Percentiles rank a stretch among this genome's conserved stretches.
Conservation (phyloP, 1,139 yeast species). For the Blastobotrys elegans region DNA sequence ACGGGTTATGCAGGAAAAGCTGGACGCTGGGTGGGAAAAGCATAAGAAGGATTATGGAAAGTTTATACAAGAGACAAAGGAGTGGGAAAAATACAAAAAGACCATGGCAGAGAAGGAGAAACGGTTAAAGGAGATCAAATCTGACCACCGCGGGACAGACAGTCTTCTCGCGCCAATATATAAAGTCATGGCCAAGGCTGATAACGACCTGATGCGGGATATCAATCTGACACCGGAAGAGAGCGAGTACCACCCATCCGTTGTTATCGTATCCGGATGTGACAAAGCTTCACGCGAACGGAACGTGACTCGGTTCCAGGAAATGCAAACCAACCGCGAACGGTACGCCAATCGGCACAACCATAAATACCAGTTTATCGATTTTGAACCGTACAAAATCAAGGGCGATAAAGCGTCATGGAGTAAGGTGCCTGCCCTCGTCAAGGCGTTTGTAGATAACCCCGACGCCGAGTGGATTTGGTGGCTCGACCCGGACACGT, state of each 20-base stretch:
- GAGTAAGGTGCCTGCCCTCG: constrained; percentile 32
- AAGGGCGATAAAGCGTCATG: constrained; percentile 25
- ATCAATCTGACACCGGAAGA: neutral
- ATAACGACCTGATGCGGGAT: neutral
- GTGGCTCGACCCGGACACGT: constrained; percentile 32
- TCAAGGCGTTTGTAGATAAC: constrained; percentile 26
- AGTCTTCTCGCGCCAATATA: too few relatives aligned
- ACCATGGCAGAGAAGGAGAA: too few relatives aligned
- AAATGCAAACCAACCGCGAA: constrained; percentile 29
- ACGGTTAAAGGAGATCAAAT: too few relatives aligned
- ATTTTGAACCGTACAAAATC: constrained; percentile 21
- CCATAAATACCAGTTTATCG: constrained; percentile 29
- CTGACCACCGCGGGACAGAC: too few relatives aligned
- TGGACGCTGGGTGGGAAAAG: too few relatives aligned
- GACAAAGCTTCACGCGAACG: constrained; percentile 22
- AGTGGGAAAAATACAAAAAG: too few relatives aligned
- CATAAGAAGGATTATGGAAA: too few relatives aligned
- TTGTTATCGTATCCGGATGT: constrained; percentile 30
- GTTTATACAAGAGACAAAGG: too few relatives aligned
- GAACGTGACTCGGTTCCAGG: constrained; percentile 22
- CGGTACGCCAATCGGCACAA: constrained; percentile 33
- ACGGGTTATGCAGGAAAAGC: too few relatives aligned
- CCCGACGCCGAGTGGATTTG: too few relatives aligned
- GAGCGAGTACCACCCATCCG: constrained; percentile 17
- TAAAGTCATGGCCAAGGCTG: neutral